Evolutionary conservation across 352 stramenopile species (phyloP), one percentile per base, ranked within the genome.

Genomic region (Phytophthora macrochlamydospora): DNA sequence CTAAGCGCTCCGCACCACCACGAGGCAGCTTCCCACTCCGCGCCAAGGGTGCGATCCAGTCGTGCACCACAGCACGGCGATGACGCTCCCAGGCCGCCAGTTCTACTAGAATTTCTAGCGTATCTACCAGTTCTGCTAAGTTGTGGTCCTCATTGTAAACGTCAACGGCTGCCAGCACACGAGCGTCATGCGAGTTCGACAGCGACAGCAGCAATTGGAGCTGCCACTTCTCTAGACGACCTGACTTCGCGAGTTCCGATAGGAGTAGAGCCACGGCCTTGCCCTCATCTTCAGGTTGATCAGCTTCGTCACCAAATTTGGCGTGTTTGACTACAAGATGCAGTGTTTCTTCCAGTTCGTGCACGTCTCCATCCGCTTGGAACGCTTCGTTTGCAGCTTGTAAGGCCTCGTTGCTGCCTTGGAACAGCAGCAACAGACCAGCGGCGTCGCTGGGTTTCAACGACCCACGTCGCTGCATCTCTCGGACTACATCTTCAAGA

Each of bases 251-350:
- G 6, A 87, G 69, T 12, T 73, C 65, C 7, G 81, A 64, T 24
- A 89, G 65, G 29, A 90, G 45, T 3, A 65, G 53, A 3, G 71
- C 71, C 14, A 74, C 64, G 7, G 59, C 59, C 24, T 78, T 57
- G 3, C 51, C 51, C n/a, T 80, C 71, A 14, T 84, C 75, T 45
- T 64, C 29, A 1, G 59, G 18, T 4, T 61, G 30, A 7, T 63
- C 52, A 3, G 40, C 40, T 18, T 74, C 62, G 4, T 62, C 62
- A 13, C 77, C 81, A 65, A 93, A 90, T 31, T 82, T 78, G 0
- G 86, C 86, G 52, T 94, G 86, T 58, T 94, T 94, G 24, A 94
- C 84, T 13, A 94, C 81, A 5, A 94, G 54, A n/a, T 91, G 61
- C 54, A 94, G 48, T 24, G 86, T 94, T 50, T 94, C 86, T 30